A percentile compares a stretch with the other conserved stretches of the same genome.
Evolutionary conservation across 2,329 filamentous ascomycete genomes (phyloP).

Genomic region (Fusarium hostae): DNA sequence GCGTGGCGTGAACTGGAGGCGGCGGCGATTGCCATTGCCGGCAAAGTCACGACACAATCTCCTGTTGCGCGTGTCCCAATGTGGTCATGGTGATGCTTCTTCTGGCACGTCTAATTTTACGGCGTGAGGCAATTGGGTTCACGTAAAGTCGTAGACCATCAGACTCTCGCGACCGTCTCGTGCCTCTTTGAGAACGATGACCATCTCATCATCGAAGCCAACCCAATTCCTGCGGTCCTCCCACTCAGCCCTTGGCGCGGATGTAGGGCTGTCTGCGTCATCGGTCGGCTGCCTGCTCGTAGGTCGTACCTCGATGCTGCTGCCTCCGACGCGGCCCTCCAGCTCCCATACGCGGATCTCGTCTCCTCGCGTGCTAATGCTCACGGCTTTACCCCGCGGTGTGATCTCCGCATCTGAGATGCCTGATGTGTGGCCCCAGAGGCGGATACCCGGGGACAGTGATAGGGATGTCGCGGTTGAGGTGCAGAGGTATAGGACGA

Average conservation of each 20-base stretch:
- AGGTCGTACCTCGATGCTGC: conserved; percentile 65
- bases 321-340: conserved; percentile 72
- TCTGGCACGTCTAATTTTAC: conserved; percentile 5
- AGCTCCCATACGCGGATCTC: conserved; percentile 90
- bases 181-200: conserved; percentile 84
- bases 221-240: conserved; percentile 72
- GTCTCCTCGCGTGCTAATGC: conserved; percentile 82
- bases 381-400: conserved; percentile 86
- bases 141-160: conserved; percentile 90
- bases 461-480: conserved; percentile 74
- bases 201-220: conserved; percentile 90
- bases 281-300: conserved; percentile 42
- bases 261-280: conserved; percentile 29
- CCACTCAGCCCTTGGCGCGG: conserved; percentile 45
- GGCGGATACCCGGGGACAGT: conserved; percentile 77
- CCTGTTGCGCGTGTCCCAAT: conserved; percentile 2
- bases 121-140: conserved; percentile 21
- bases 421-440: conserved; percentile 93
- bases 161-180: conserved; percentile 75
- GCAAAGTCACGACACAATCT: conserved; percentile 9
- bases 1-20: conserved; percentile 26
- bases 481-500: conserved; percentile 83
- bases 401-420: conserved; percentile 89
- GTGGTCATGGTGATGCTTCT: not conserved
- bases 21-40: conserved; percentile 28